A percentile compares a stretch with the other conserved stretches of the same genome.
Conservation (phyloP, 2,329 filamentous ascomycete genomes). For the Ophiostoma angusticollis region DNA sequence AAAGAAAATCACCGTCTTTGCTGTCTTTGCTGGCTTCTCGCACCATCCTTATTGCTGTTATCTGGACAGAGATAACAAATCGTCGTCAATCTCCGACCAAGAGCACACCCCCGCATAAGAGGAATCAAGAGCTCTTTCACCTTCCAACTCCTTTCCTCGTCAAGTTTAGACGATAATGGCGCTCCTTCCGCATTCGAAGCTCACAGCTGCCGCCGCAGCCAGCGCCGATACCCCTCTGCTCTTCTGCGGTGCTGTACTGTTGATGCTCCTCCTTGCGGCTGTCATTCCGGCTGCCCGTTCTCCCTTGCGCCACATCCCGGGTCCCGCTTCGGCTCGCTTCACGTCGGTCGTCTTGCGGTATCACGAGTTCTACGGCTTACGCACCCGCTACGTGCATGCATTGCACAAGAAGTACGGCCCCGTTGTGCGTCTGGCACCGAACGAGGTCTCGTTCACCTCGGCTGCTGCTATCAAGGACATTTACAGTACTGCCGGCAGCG, state of each 20-base stretch:
- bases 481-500: slow-evolving; percentile 47
- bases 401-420: slow-evolving; percentile 44
- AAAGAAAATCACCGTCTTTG: too few species aligned
- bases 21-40: too few species aligned
- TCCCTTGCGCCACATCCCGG: slow-evolving; percentile 32
- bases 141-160: too few species aligned
- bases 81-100: too few species aligned
- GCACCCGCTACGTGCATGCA: slow-evolving; percentile 41
- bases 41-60: too few species aligned
- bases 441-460: slow-evolving; percentile 47
- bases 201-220: slow-evolving; percentile 1
- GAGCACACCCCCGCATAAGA: too few species aligned
- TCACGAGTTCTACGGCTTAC: slow-evolving; percentile 40
- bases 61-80: too few species aligned
- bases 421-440: slow-evolving; percentile 43
- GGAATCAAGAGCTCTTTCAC: too few species aligned
- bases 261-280: slow-evolving; percentile 7
- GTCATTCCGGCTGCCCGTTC: slow-evolving; percentile 18
- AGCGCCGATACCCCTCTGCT: neutral
- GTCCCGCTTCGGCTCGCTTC: slow-evolving; percentile 34
- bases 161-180: too few species aligned
- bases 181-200: neutral
- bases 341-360: slow-evolving; percentile 39
- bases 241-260: slow-evolving; percentile 1
- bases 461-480: slow-evolving; percentile 46